A percentile compares a stretch with the other conserved stretches of the same genome.
Conservation (phyloP, 2,329 filamentous ascomycete genomes). For the Hirsutella minnesotensis region DNA sequence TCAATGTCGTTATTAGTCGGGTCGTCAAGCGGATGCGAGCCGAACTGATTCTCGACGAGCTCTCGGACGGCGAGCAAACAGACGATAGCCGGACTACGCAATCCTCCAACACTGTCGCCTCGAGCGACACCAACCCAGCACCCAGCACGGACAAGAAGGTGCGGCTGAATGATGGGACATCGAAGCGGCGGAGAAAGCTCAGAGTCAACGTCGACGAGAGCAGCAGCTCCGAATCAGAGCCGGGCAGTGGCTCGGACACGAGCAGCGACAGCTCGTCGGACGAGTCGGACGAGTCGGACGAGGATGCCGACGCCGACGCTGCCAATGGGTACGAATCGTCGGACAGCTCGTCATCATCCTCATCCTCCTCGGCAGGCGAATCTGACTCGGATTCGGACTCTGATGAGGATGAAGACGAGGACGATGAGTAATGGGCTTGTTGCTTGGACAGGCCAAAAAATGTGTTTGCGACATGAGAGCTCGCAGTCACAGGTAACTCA, state of each 20-base stretch:
- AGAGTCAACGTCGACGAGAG: slow-evolving; percentile 33
- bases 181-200: slow-evolving; percentile 40
- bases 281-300: slow-evolving; percentile 13
- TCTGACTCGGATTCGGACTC: slow-evolving; percentile 19
- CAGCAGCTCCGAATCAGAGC: slow-evolving; percentile 21
- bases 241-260: slow-evolving; percentile 14
- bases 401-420: slow-evolving; percentile 4
- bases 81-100: slow-evolving; percentile 18
- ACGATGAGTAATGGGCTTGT: background rate
- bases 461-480: slow-evolving; percentile 1
- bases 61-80: slow-evolving; percentile 36
- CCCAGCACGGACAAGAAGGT: slow-evolving; percentile 24
- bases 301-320: slow-evolving; percentile 4
- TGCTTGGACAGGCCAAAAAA: background rate
- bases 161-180: slow-evolving; percentile 33
- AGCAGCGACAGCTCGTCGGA: slow-evolving; percentile 24
- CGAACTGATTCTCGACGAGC: slow-evolving; percentile 42
- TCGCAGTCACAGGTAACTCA: slow-evolving; percentile 1
- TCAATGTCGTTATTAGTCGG: slow-evolving; percentile 37
- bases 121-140: slow-evolving; percentile 14
- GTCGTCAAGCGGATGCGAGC: slow-evolving; percentile 52
- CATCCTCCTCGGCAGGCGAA: slow-evolving; percentile 22
- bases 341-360: slow-evolving; percentile 30
- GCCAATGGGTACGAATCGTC: slow-evolving; percentile 19
- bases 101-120: slow-evolving; percentile 17